phyloP scores from a whole-genome alignment of 73 alveolate species.

The Paramecium sonneborni region DNA sequence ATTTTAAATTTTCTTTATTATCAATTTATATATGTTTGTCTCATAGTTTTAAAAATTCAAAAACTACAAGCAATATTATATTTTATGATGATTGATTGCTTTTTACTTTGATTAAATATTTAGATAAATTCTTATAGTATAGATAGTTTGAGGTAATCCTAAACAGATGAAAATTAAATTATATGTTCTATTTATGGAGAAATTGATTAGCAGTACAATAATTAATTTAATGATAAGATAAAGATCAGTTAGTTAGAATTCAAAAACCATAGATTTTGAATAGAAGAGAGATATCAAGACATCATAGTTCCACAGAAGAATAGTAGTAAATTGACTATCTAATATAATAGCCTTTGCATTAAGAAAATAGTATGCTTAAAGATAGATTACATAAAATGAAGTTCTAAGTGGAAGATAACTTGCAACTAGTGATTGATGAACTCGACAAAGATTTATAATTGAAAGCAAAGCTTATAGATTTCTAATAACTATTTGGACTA shows the following conservation, averaged over 20 bases:
- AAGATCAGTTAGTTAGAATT: conserved; percentile 23
- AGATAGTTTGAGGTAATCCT: not conserved
- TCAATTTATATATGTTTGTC: too few relatives aligned
- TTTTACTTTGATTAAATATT: too few relatives aligned
- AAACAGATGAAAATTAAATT: not conserved
- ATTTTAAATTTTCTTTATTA: too few relatives aligned
- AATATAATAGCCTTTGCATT: not conserved
- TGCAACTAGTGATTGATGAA: not conserved
- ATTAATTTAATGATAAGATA: not conserved
- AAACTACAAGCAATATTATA: too few relatives aligned
- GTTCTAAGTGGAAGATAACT: not conserved
- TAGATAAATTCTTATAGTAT: too few relatives aligned
- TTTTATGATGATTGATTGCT: too few relatives aligned
- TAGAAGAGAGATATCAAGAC: not conserved
- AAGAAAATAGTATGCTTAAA: not conserved
- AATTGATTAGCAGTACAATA: not conserved
- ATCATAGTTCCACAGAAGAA: not conserved
- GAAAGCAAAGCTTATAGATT: not conserved
- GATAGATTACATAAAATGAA: conserved; percentile 22
- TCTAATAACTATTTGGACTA: not conserved
- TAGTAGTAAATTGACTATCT: not conserved
- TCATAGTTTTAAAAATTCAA: too few relatives aligned
- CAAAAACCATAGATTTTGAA: not conserved
- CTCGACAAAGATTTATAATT: not conserved
- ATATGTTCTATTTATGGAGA: not conserved